phyloP scores from a whole-genome alignment of 768 basidiomycete species.

The Lyophyllum shimeji region DNA sequence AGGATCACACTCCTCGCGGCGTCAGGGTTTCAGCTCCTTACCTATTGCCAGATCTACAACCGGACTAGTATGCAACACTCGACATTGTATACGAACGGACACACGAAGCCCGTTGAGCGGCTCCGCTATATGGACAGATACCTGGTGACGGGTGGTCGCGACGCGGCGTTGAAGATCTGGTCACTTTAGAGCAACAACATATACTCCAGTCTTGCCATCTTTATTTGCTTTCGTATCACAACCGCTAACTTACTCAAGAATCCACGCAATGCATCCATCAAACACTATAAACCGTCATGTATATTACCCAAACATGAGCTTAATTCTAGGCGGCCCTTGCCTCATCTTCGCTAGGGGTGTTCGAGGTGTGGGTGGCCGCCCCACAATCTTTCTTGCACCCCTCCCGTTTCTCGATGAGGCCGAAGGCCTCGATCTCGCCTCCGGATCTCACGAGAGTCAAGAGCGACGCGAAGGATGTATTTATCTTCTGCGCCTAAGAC shows the following conservation, averaged over 20 bases:
- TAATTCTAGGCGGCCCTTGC: neutral
- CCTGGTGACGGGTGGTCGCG: conserved; percentile 86
- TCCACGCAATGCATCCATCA: neutral
- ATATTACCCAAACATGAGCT: conserved; percentile 2
- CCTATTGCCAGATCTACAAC: conserved; percentile 74
- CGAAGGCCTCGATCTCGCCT: too few relatives aligned
- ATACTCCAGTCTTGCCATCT: neutral
- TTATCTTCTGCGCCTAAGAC: too few relatives aligned
- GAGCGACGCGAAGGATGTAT: too few relatives aligned
- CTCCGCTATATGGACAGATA: conserved; percentile 97
- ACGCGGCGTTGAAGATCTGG: conserved; percentile 90
- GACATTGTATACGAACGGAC: conserved; percentile 86
- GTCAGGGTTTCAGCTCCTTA: conserved; percentile 2
- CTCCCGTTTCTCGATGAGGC: too few relatives aligned
- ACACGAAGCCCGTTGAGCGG: conserved; percentile 82
- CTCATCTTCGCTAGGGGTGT: neutral
- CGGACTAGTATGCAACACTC: conserved; percentile 91
- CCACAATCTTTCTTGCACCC: too few relatives aligned
- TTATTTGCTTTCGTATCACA: conserved; percentile 8
- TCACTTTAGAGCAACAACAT: conserved; percentile 56
- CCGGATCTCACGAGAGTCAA: too few relatives aligned
- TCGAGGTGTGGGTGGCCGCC: too few relatives aligned
- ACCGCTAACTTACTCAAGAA: neutral
- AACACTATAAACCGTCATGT: conserved; percentile 4
- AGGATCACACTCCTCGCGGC: conserved; percentile 11